These are phyloP conservation scores for Amyloporia xantha DNA, from an alignment of 768 basidiomycete genomes.

Conservation along the genomic window DNA sequence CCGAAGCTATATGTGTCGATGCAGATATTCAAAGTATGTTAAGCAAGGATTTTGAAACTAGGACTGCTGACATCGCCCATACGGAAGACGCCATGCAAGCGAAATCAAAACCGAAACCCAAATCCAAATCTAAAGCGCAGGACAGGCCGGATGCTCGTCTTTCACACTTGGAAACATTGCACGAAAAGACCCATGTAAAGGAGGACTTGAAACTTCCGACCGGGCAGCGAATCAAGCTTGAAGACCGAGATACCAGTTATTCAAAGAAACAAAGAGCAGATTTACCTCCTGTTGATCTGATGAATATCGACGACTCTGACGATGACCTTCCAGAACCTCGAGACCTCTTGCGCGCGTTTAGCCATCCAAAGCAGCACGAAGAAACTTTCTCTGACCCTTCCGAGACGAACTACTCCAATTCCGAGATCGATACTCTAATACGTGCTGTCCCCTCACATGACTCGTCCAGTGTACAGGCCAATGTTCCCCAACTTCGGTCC, in stretches of 20 bases:
- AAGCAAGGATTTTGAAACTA: neutral
- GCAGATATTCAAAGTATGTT: neutral
- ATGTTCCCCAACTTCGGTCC: no score
- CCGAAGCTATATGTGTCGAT: constrained; percentile 12
- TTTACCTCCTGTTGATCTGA: neutral
- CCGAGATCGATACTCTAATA: constrained; percentile 39
- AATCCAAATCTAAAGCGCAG: constrained; percentile 17
- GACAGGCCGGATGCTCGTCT: constrained; percentile 25
- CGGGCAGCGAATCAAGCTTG: constrained; percentile 41
- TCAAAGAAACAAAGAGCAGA: constrained; percentile 18
- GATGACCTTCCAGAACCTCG: constrained; percentile 29
- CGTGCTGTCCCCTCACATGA: constrained; percentile 8
- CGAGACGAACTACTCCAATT: constrained; percentile 35
- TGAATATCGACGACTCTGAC: constrained; percentile 23
- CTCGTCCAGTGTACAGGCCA: no score
- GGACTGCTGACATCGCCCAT: neutral
- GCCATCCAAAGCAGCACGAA: constrained; percentile 15
- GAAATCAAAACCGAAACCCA: constrained; percentile 14
- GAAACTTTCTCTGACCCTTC: constrained; percentile 16
- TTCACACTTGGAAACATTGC: constrained; percentile 36
- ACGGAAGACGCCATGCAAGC: no score
- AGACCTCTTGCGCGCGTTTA: constrained; percentile 27
- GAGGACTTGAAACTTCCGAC: constrained; percentile 24
- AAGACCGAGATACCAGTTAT: constrained; percentile 36
- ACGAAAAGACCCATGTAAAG: constrained; percentile 36